phyloP scores from a whole-genome alignment of 2,329 filamentous ascomycete species.

The Neopestalotiopsis sp. region DNA sequence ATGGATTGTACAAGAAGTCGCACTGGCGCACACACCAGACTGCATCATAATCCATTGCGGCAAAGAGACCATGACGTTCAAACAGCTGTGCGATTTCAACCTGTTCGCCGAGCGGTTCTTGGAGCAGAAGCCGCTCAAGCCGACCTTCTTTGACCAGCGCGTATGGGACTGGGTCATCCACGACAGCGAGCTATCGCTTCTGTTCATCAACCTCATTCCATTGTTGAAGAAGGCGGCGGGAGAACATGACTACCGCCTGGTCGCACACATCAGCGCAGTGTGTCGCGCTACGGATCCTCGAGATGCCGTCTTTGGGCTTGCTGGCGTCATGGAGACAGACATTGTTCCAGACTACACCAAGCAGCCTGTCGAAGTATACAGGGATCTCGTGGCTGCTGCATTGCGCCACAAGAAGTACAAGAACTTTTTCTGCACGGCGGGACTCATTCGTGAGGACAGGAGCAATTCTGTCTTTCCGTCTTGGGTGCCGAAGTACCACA shows the following conservation, averaged over 20 bases:
- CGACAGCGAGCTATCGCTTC: background rate
- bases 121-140: background rate
- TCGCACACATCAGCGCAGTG: background rate
- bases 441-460: conserved; percentile 6
- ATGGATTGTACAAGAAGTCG: conserved; percentile 22
- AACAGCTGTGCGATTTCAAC: conserved; percentile 7
- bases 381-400: background rate
- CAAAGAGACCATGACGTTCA: background rate
- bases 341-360: conserved; percentile 7
- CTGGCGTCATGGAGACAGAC: background rate
- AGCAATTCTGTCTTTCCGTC: conserved; percentile 5
- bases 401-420: conserved; percentile 6
- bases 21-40: conserved; percentile 5
- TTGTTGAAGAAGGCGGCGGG: background rate
- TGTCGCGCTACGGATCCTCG: conserved; percentile 4
- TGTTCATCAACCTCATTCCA: background rate
- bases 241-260: conserved; percentile 3
- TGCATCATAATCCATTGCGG: background rate
- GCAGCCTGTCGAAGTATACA: conserved; percentile 1
- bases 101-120: conserved; percentile 3
- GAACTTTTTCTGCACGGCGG: conserved; percentile 2
- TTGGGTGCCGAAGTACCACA: conserved; percentile 11
- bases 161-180: background rate
- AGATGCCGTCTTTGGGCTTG: conserved; percentile 12
- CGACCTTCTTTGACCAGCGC: background rate